phyloP scores from a whole-genome alignment of 1,284 basidiomycete genomes.

The Lentinula novae-zelandiae region DNA sequence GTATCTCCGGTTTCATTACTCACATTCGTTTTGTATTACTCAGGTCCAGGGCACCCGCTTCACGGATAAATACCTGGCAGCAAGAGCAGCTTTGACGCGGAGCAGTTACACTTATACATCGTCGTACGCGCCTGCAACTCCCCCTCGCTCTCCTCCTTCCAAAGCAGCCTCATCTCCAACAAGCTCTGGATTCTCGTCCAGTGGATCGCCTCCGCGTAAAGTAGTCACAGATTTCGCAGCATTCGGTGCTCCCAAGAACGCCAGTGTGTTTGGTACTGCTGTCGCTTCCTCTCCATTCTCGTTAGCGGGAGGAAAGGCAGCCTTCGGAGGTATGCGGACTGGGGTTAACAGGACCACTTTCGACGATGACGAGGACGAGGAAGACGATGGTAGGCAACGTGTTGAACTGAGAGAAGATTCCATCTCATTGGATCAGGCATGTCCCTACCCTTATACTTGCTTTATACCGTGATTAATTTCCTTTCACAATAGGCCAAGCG shows the following conservation, averaged over 20 bases:
- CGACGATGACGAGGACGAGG: conserved; percentile 61
- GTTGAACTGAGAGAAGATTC: conserved; percentile 76
- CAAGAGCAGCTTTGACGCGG: conserved; percentile 58
- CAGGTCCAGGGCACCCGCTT: conserved; percentile 90
- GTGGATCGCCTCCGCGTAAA: conserved; percentile 62
- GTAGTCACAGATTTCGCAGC: conserved; percentile 87
- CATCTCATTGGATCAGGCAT: conserved; percentile 85
- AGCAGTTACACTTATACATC: conserved; percentile 38
- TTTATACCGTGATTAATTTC: conserved; percentile 6
- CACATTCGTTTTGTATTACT: not conserved
- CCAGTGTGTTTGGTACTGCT: conserved; percentile 77
- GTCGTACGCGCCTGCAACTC: conserved; percentile 47
- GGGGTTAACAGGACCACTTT: conserved; percentile 34
- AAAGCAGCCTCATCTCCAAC: conserved; percentile 32
- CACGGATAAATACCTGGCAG: conserved; percentile 89
- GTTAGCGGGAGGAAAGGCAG: conserved; percentile 74
- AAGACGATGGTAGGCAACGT: conserved; percentile 61
- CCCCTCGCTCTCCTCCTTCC: conserved; percentile 38
- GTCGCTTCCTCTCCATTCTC: conserved; percentile 77
- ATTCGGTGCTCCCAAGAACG: conserved; percentile 75
- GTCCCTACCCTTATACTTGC: conserved; percentile 17
- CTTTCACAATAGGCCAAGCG: conserved; percentile 49
- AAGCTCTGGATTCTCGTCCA: conserved; percentile 30
- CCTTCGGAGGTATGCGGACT: conserved; percentile 68
- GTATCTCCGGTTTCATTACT: not conserved